phyloP scores from a whole-genome alignment of 305 asterid genomes.

The Solanum aculeatissimum region DNA sequence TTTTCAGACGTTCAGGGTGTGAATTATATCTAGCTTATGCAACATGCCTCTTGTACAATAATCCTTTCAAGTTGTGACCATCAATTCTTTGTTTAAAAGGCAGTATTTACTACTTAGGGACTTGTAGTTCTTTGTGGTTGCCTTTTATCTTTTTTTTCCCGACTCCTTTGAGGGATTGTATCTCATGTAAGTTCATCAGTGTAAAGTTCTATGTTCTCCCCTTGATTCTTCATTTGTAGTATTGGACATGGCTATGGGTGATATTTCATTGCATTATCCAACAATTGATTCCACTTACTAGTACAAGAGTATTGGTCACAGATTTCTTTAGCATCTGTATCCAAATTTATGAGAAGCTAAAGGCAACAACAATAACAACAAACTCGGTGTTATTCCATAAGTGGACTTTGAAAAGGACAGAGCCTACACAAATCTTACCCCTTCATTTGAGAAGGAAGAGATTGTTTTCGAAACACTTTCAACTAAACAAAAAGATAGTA shows the following conservation, averaged over 20 bases:
- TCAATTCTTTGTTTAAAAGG: conserved; percentile 22
- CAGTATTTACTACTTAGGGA: conserved; percentile 6
- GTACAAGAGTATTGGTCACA: background rate
- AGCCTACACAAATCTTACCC: background rate
- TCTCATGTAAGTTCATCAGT: background rate
- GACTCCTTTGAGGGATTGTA: background rate
- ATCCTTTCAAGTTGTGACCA: conserved; percentile 14
- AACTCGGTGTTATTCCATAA: background rate
- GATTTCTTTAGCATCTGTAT: background rate
- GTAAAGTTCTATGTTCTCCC: conserved; percentile 5
- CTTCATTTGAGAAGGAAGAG: background rate
- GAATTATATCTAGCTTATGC: conserved; percentile 26
- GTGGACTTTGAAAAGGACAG: no score
- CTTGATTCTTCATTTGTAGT: background rate
- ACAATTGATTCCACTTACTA: background rate
- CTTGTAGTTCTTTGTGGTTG: conserved; percentile 6
- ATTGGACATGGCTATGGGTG: background rate
- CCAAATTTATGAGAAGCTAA: background rate
- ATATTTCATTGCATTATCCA: background rate
- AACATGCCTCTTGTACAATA: conserved; percentile 39
- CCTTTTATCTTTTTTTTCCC: background rate
- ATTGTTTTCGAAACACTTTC: background rate
- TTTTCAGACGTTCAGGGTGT: conserved; percentile 17
- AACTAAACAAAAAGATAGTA: background rate
- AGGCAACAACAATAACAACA: background rate